These are phyloP conservation scores for Plasmodium gonderi DNA, from an alignment of 169 alveolate genomes.

Conservation along the genomic window DNA sequence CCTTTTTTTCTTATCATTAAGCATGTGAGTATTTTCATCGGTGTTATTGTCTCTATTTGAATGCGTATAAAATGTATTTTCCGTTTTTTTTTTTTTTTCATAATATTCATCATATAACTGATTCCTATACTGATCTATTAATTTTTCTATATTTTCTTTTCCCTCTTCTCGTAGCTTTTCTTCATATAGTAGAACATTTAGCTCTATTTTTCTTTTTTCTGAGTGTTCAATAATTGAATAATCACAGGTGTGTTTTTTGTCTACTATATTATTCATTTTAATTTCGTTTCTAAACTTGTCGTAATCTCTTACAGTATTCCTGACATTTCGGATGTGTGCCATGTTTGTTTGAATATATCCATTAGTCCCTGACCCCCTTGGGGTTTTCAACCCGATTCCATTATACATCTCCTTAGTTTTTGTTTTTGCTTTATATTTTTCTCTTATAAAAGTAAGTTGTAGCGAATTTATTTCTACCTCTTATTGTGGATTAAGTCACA, in stretches of 20 bases:
- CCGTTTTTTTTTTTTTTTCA: constrained; percentile 57
- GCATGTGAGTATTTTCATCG: constrained; percentile 70
- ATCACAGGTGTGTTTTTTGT: constrained; percentile 72
- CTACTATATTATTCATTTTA: constrained; percentile 34
- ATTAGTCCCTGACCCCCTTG: constrained; percentile 88
- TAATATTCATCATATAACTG: constrained; percentile 68
- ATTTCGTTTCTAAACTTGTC: constrained; percentile 53
- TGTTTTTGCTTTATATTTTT: neutral
- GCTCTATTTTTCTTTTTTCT: constrained; percentile 73
- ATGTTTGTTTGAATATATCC: constrained; percentile 85
- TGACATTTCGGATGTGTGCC: constrained; percentile 77
- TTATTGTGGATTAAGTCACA: too few species aligned
- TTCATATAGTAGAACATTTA: constrained; percentile 64
- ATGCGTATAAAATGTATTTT: neutral
- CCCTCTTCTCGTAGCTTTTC: constrained; percentile 49
- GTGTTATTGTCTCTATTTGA: constrained; percentile 9
- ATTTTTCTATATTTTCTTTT: constrained; percentile 26
- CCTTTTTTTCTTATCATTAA: constrained; percentile 65
- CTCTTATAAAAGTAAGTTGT: neutral
- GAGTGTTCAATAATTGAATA: constrained; percentile 72
- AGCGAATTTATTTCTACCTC: too few species aligned
- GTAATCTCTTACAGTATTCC: constrained; percentile 55
- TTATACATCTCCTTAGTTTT: constrained; percentile 75
- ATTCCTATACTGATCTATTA: constrained; percentile 60
- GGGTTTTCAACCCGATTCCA: constrained; percentile 85